phyloP scores from a whole-genome alignment of 495 filamentous ascomycete genomes.

The Staphylotrichum tortipilum region DNA sequence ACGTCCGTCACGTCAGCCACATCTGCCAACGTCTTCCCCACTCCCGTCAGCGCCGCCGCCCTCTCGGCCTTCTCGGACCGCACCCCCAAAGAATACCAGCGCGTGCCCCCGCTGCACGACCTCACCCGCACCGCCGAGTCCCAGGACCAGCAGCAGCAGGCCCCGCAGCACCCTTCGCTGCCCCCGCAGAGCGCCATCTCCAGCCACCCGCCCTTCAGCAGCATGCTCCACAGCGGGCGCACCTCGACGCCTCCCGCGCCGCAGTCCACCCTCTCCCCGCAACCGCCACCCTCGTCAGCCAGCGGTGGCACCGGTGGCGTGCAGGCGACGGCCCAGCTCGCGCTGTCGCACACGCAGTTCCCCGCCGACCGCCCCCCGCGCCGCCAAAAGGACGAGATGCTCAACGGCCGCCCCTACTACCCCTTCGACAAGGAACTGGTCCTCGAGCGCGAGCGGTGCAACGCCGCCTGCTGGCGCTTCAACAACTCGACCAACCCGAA shows the following conservation, averaged over 20 bases:
- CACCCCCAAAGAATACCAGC: conserved; percentile 43
- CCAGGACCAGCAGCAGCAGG: conserved; percentile 19
- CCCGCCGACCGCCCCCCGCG: conserved; percentile 36
- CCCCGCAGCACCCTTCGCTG: conserved; percentile 16
- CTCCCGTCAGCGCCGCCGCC: conserved; percentile 43
- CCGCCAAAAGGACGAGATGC: conserved; percentile 92
- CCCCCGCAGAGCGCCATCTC: conserved; percentile 18
- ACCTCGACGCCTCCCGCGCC: conserved; percentile 33
- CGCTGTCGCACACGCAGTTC: conserved; percentile 45
- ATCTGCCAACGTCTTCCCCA: conserved; percentile 40
- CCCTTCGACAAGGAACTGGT: conserved; percentile 70
- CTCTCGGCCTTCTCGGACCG: conserved; percentile 38
- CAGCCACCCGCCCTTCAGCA: conserved; percentile 21
- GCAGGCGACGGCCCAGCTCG: conserved; percentile 53
- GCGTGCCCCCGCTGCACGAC: conserved; percentile 48
- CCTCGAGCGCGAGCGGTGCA: conserved; percentile 81
- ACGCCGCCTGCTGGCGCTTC: conserved; percentile 74
- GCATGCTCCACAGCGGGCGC: conserved; percentile 38
- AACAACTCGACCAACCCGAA: conserved; percentile 81
- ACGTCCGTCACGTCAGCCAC: conserved; percentile 26
- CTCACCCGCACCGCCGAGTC: conserved; percentile 41
- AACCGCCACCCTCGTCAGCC: no score
- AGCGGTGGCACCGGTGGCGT: no score
- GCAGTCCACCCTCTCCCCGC: conserved; percentile 21
- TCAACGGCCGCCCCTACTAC: conserved; percentile 69